Base-by-base conservation (phyloP, 2,329 filamentous ascomycete species). In the Ascochyta koolunga region DNA sequence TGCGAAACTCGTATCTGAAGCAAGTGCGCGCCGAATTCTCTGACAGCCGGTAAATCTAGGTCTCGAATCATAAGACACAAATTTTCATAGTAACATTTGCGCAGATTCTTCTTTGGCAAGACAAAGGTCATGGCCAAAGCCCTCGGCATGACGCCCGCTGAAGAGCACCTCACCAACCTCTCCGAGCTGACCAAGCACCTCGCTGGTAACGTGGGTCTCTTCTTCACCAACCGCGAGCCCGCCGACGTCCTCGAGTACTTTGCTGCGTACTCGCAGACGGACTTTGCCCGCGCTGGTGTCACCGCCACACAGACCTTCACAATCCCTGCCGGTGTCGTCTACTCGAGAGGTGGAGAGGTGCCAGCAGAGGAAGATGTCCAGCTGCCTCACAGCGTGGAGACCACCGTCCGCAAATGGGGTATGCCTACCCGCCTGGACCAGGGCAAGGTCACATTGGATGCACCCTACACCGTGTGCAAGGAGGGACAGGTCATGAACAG, bases 41-140 rank as follows among this genome's bases (percentile, higher is more conserved):
- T 43, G 92, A 97, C 79, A 89, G 89, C 81, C 86, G 90, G 90
- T 95, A 79, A 65, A 82, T 48, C 18, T 54, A 54, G 51, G 51
- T 50, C 40, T 16, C 24, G 51, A 54, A 50, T 54, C 51, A 54
- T 54, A 54, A 54, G 51, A 40, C 51, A 54, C 51, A 50, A 54
- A 54, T 47, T 50, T 54, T 47, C 48, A 46, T 50, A 50, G 51
- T 69, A 58, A 71, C 49, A 38, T 37, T 29, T 53, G 39, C 39
- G 41, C 68, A 95, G 93, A 67, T 82, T 99, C 75, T 98, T 98
- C 86, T 98, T 97, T 78, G 95, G 93, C 79, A 99, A 98, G 82
- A 98, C 93, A 56, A 98, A 98, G 80, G 93, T 99, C 76, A 98
- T 98, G 92, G 88, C 90, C 68, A 93, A 95, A 79, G 93, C 95